Evolutionary conservation across 2,329 filamentous ascomycete species (phyloP), one percentile per base, ranked within the genome.

Genomic region (Metarhizium sp.): DNA sequence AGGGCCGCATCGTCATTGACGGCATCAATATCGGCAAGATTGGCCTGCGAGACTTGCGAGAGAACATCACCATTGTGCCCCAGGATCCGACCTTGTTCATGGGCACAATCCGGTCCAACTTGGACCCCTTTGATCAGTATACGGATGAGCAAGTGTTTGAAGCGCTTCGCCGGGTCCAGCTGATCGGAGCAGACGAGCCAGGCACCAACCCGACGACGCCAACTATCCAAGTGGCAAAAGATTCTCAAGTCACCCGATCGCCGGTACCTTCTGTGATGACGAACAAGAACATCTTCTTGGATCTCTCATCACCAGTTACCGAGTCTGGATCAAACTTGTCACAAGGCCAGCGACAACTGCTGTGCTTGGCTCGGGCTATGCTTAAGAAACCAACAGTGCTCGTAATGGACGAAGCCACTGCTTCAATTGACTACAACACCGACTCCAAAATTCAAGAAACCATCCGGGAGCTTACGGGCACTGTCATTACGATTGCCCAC

Each of bases 331-430:
- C 87, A 59, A 99, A 99, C 66, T 79, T 99, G 11, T 97, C 92
- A 0, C 94, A 99, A 71, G 94, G 94, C 50, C 94, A 99, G 69
- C 85, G 94, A 7, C 94, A 99, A 71, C 85, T 99, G 10, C 78
- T 99, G 55, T 99, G 94, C 67, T 83, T 99, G 10, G 94, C 92
- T 0, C 86, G 94, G 55, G 94, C 94, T 0, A 83, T 99, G 62
- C 86, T 99, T 59, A 96, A 95, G 73, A 82, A 84, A 38, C 92
- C 94, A 0, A 92, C 88, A 60, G 91, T 99, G 2, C 78, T 99
- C n/a, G 87, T 99, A 66, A 97, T 99, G 94, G 94, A 99, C 71
- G 94, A 99, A 75, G 94, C 94, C 0, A 99, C 94, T 0, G 94
- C 94, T 0, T 95, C 90, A 0, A 97, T 99, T 66, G 94, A 99